These are phyloP conservation scores for Hirsutella rhossiliensis DNA, from an alignment of 2,329 filamentous ascomycete genomes.

Conservation along the genomic window DNA sequence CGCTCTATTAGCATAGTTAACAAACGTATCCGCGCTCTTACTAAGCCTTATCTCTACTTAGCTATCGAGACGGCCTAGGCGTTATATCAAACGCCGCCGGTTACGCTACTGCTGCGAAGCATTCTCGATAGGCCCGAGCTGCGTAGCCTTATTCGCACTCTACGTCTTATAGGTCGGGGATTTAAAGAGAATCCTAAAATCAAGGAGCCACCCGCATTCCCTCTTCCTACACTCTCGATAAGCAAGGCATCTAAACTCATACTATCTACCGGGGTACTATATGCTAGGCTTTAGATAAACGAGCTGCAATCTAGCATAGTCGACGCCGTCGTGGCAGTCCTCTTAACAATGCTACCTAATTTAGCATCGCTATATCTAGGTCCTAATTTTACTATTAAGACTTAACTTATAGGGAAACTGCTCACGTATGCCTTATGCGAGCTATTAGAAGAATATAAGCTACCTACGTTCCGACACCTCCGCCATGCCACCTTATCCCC, in stretches of 20 bases:
- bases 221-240: neutral
- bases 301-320: neutral
- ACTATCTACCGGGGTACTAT: neutral
- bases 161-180: neutral
- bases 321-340: conserved; percentile 4
- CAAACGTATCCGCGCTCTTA: neutral
- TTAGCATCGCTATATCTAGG: conserved; percentile 1
- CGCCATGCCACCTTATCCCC: neutral
- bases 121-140: neutral
- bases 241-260: neutral
- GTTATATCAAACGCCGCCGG: neutral
- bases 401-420: neutral
- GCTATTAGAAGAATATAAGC: neutral
- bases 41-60: neutral
- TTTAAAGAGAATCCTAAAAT: neutral
- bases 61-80: neutral
- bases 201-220: neutral
- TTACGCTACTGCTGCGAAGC: neutral
- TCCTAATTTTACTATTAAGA: conserved; percentile 1
- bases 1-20: neutral
- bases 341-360: conserved; percentile 2
- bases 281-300: neutral
- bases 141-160: neutral
- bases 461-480: neutral
- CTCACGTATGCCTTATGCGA: conserved; percentile 2